Evolutionary conservation across 352 stramenopile species (phyloP).

Genomic region (Pythium sukuiense): DNA sequence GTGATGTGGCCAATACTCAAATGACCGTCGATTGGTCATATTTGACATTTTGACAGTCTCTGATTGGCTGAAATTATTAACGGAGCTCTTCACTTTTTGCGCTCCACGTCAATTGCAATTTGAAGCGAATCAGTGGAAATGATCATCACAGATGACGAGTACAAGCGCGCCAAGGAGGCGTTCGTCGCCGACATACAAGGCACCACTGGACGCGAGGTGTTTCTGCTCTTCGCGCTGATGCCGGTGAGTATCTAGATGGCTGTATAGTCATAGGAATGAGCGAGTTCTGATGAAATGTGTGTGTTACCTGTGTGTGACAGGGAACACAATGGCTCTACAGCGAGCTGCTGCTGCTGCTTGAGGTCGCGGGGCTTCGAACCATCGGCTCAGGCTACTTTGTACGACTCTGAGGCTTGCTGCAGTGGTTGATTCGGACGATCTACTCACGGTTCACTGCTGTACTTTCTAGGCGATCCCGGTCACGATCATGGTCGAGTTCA

Average conservation of each 20-base stretch:
- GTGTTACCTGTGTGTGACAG: conserved; percentile 23
- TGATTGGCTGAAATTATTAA: conserved; percentile 25
- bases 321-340: conserved; percentile 82
- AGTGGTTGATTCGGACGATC: background rate
- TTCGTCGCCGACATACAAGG: conserved; percentile 74
- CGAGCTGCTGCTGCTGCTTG: conserved; percentile 72
- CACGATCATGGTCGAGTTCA: conserved; percentile 70
- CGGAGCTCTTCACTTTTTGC: background rate
- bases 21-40: conserved; percentile 29
- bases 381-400: conserved; percentile 58
- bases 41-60: conserved; percentile 1
- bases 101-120: conserved; percentile 6
- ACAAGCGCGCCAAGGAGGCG: conserved; percentile 84
- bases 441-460: background rate
- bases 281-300: background rate
- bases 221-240: conserved; percentile 72
- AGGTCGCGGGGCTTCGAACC: conserved; percentile 60
- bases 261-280: background rate
- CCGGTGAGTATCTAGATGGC: conserved; percentile 38
- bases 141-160: conserved; percentile 63
- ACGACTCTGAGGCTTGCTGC: conserved; percentile 1
- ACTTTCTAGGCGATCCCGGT: conserved; percentile 42
- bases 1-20: conserved; percentile 27
- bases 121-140: conserved; percentile 6
- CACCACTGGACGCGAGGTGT: conserved; percentile 71